phyloP scores from a whole-genome alignment of 495 filamentous ascomycete genomes.

The Penicillium salamii region DNA sequence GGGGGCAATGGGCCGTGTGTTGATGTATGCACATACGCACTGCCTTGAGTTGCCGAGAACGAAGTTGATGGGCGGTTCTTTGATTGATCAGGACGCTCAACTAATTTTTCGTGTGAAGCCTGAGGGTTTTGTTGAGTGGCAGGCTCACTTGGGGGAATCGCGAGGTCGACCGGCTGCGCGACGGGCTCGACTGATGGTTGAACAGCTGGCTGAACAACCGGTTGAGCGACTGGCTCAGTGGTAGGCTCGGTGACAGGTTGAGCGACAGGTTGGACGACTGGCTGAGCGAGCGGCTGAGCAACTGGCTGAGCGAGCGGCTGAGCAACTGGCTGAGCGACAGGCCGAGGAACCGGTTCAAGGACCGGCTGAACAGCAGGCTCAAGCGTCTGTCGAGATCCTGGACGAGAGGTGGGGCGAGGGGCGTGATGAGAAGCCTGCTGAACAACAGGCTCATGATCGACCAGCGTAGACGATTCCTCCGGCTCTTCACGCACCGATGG shows the following conservation, averaged over 20 bases:
- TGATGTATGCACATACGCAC: slow-evolving; percentile 31
- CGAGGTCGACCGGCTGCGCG: neutral
- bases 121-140: neutral
- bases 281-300: neutral
- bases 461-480: no score
- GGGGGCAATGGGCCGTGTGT: slow-evolving; percentile 37
- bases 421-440: no score
- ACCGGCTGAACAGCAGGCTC: neutral
- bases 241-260: neutral
- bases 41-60: slow-evolving; percentile 11
- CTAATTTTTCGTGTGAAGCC: neutral
- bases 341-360: neutral
- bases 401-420: neutral
- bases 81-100: neutral
- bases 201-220: neutral
- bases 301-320: neutral
- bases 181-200: neutral
- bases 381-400: neutral
- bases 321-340: neutral
- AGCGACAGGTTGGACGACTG: neutral
- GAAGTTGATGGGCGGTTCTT: neutral
- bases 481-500: slow-evolving; percentile 30
- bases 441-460: no score
- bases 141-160: neutral
- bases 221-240: neutral